These are phyloP conservation scores for Mucor mucedo DNA, from an alignment of 371 early-diverging fungal species.

Conservation along the genomic window DNA sequence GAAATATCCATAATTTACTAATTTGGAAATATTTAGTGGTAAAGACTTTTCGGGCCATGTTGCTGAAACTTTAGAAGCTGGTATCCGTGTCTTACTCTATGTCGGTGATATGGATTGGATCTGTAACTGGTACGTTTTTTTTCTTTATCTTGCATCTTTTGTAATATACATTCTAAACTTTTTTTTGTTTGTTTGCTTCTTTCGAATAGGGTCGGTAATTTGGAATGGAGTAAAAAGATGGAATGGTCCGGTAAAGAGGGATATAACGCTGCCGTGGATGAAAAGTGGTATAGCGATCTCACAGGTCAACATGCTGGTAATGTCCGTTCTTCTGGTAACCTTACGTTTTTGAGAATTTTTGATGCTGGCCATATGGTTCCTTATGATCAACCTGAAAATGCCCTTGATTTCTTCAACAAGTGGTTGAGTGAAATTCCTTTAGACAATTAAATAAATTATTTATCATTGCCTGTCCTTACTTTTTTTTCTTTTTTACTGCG, in stretches of 20 bases:
- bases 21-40: conserved; percentile 11
- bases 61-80: conserved; percentile 57
- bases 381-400: conserved; percentile 64
- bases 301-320: conserved; percentile 69
- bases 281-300: conserved; percentile 44
- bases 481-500: neutral
- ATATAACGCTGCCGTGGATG: conserved; percentile 63
- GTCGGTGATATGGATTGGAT: conserved; percentile 47
- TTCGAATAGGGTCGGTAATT: conserved; percentile 74
- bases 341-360: conserved; percentile 84
- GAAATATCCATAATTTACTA: conserved; percentile 22
- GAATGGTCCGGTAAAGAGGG: conserved; percentile 78
- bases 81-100: conserved; percentile 85
- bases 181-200: neutral
- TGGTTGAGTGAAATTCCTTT: conserved; percentile 50
- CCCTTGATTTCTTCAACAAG: conserved; percentile 60
- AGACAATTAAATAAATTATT: conserved; percentile 7
- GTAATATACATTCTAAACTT: no score
- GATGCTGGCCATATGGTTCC: conserved; percentile 92
- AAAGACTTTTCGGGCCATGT: conserved; percentile 17
- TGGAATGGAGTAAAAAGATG: conserved; percentile 79
- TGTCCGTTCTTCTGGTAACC: conserved; percentile 60
- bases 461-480: no score
- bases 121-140: conserved; percentile 29
- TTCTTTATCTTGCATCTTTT: neutral